These are phyloP conservation scores for Babesia bovis DNA, from an alignment of 169 alveolate species.

Conservation along the genomic window DNA sequence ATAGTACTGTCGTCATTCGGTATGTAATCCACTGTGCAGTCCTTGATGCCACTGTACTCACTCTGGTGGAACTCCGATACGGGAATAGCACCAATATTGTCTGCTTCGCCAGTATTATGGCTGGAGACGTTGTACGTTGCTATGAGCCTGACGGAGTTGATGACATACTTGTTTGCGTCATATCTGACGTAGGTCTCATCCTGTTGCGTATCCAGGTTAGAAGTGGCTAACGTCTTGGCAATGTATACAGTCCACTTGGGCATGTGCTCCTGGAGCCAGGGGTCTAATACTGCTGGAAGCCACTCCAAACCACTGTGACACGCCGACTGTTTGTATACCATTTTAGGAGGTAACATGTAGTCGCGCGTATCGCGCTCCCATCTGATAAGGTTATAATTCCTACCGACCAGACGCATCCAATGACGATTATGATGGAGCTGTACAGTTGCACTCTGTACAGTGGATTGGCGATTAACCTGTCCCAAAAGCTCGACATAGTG, in stretches of 20 bases:
- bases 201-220: neutral
- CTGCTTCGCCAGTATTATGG: conserved; percentile 32
- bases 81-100: conserved; percentile 2
- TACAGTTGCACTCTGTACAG: conserved; percentile 58
- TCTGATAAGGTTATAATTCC: conserved; percentile 49
- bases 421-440: conserved; percentile 56
- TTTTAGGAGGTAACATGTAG: conserved; percentile 41
- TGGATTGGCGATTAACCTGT: conserved; percentile 26
- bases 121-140: conserved; percentile 32
- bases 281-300: conserved; percentile 59
- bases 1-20: conserved; percentile 52
- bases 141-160: conserved; percentile 6
- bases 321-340: conserved; percentile 5
- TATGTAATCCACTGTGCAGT: conserved; percentile 40
- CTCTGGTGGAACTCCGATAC: conserved; percentile 47
- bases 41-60: conserved; percentile 41
- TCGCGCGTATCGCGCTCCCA: conserved; percentile 57
- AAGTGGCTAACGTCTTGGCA: conserved; percentile 9
- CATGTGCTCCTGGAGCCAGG: conserved; percentile 54
- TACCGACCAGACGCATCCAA: conserved; percentile 64
- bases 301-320: conserved; percentile 57
- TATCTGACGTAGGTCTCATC: conserved; percentile 3
- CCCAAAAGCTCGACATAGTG: conserved; percentile 60
- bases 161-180: neutral
- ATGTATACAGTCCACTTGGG: conserved; percentile 66